Conservation (phyloP, 176 grass and related monocot species). For the Lolium perenne region DNA sequence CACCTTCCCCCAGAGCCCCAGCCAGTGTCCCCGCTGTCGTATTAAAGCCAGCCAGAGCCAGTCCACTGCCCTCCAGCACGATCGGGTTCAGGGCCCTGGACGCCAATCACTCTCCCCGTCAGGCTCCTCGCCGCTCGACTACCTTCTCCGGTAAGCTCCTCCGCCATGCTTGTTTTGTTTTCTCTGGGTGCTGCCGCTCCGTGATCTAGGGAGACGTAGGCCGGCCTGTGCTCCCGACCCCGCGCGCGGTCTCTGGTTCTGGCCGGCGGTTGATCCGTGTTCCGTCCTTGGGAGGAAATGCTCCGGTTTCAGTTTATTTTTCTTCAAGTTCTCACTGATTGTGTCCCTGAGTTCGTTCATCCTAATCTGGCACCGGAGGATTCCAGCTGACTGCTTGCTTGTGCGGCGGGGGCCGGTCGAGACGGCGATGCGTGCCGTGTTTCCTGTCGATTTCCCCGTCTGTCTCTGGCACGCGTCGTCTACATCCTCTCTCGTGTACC, state of each 20-base stretch:
- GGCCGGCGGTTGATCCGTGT: no score
- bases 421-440: neutral
- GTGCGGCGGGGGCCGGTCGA: neutral
- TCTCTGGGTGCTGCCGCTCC: neutral
- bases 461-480: neutral
- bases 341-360: no score
- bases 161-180: neutral
- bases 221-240: neutral
- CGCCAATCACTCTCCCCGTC: neutral
- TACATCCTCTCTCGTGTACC: neutral
- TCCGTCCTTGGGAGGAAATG: neutral
- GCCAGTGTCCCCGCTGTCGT: neutral
- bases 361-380: neutral
- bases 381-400: neutral
- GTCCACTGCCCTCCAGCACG: constrained; percentile 1
- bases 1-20: no score
- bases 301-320: neutral
- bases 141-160: neutral
- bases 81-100: neutral
- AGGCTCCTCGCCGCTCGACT: neutral
- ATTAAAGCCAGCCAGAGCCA: neutral
- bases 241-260: neutral
- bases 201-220: neutral
- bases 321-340: neutral
- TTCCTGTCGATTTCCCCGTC: neutral